These are phyloP conservation scores for Exophiala dermatitidis DNA, from an alignment of 2,329 filamentous ascomycete species.

Conservation along the genomic window DNA sequence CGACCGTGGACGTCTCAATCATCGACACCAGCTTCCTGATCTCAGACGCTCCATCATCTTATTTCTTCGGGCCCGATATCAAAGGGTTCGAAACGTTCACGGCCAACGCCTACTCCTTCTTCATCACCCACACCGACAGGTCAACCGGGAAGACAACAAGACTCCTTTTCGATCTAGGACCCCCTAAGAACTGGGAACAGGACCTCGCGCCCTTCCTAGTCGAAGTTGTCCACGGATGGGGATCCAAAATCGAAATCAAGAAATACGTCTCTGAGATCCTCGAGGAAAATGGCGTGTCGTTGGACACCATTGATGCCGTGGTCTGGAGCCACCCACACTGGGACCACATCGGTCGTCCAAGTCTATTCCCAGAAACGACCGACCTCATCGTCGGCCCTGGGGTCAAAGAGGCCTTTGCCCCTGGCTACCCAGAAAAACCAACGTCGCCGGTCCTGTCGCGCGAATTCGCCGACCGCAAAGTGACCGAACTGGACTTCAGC, in stretches of 20 bases:
- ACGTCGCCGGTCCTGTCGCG: conserved; percentile 25
- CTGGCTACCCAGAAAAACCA: conserved; percentile 41
- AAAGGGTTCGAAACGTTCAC: too few relatives aligned
- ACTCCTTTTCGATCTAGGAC: conserved; percentile 35
- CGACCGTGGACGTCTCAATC: too few relatives aligned
- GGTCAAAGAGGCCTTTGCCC: conserved; percentile 42
- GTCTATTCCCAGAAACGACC: conserved; percentile 29
- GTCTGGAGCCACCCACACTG: neutral
- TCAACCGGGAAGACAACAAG: neutral
- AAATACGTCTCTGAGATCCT: conserved; percentile 23
- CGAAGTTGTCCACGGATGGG: neutral
- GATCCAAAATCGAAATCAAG: conserved; percentile 10
- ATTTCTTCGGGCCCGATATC: too few relatives aligned
- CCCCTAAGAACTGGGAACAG: conserved; percentile 21
- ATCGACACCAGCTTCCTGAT: too few relatives aligned
- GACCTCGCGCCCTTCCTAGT: conserved; percentile 6
- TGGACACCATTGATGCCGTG: conserved; percentile 17
- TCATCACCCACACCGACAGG: too few relatives aligned
- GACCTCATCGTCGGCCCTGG: conserved; percentile 49
- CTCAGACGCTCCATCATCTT: too few relatives aligned
- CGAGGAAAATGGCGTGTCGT: conserved; percentile 16
- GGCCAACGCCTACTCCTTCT: too few relatives aligned
- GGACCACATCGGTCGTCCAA: neutral
- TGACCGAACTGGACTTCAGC: neutral
- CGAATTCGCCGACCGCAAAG: neutral